Evolutionary conservation across 495 filamentous ascomycete genomes (phyloP), one percentile per base, ranked within the genome.

Genomic region (Penicillium herquei): DNA sequence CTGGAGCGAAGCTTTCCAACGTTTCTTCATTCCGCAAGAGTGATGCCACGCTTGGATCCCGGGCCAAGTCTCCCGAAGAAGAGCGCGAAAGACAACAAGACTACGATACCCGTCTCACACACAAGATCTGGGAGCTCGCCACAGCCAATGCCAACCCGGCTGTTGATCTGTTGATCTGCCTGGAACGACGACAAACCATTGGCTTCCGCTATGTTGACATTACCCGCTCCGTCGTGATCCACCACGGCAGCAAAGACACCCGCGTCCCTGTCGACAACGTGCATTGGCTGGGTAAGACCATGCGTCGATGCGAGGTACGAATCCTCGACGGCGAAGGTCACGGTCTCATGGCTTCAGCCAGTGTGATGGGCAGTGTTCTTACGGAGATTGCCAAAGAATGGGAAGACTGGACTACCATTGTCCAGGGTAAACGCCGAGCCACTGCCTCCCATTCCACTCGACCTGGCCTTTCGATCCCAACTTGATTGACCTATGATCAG

Each of bases 191-290:
- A 9, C 89, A 95, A 59, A 85, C 89, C 0, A 96, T 99, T 61
- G 94, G 94, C 0, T 99, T 99, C 72, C 84, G 92, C 31, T 99
- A 99, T 63, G 92, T 96, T 14, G 94, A 99, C 65, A 96, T 98
- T 59, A 94, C 85, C 0, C 83, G 91, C 8, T 82, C 87, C 0
- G 89, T 97, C 1, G 87, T 96, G 21, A 96, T 99, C 55, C 93
- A 96, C 61, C 94, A 99, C 62, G 94, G 94, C 11, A 91, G 84
- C 65, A 87, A 87, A 63, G 94, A 99, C 60, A 92, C 88, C 7
- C 81, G 94, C 13, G 94, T 99, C 10, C 94, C 94, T 0, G 87
- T 96, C 14, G 95, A 96, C 39, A 99, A 98, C 69, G 90, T 96
- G 18, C 81, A 85, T 52, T 99, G 94, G 94, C 78, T 99, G 14